Percentiles rank a stretch among this genome's conserved stretches.
Conservation (phyloP, 106 monocot genomes). For the Platanthera zijinensis region DNA sequence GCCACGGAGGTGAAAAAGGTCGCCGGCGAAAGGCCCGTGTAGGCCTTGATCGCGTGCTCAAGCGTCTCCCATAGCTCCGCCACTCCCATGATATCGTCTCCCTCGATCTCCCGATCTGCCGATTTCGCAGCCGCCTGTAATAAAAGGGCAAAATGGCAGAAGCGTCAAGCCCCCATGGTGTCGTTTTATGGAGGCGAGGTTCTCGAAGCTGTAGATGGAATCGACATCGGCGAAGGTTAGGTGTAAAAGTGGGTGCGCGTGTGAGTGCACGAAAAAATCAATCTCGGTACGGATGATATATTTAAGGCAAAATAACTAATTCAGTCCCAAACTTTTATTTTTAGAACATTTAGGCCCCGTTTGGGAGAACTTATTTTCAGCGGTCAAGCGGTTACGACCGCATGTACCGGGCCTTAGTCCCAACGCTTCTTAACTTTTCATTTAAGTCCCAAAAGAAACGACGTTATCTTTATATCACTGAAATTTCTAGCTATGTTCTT, state of each 20-base stretch:
- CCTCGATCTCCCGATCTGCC: constrained; percentile 1
- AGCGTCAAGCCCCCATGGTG: background rate
- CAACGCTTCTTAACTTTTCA: no score
- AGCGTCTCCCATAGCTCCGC: constrained; percentile 44
- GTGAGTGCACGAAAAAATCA: background rate
- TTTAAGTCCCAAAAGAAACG: no score
- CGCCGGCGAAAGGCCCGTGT: constrained; percentile 52
- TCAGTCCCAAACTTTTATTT: no score
- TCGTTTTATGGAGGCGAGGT: background rate
- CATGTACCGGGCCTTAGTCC: no score
- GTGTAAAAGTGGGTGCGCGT: background rate
- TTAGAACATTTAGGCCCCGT: no score
- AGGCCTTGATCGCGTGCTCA: constrained; percentile 45
- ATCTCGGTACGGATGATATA: no score
- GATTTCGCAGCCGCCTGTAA: background rate
- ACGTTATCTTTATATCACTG: no score
- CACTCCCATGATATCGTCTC: constrained; percentile 12
- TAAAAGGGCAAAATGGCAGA: background rate
- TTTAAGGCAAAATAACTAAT: no score
- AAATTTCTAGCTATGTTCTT: no score
- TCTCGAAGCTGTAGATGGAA: background rate
- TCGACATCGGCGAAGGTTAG: background rate
- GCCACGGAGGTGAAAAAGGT: constrained; percentile 55
- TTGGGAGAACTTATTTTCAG: no score
- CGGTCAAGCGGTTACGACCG: no score